Percentiles rank a stretch among this genome's conserved stretches.
These are phyloP conservation scores for Hypericum perforatum DNA, from an alignment of 345 rosid genomes.

Conservation along the genomic window DNA sequence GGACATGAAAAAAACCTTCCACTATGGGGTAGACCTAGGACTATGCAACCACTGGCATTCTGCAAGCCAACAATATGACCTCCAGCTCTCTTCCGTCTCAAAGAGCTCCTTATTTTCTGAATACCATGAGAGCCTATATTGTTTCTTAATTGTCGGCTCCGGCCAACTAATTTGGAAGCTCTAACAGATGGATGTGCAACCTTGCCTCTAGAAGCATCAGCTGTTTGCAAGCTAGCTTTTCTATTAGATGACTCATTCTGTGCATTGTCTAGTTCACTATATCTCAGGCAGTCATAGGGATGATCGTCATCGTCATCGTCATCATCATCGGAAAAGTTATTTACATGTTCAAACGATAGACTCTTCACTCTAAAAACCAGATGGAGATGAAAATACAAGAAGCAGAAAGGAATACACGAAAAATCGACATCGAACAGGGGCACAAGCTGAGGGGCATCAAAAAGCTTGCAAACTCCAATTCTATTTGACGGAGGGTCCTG, in stretches of 20 bases:
- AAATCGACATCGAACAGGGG: constrained; percentile 65
- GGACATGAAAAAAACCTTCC: constrained; percentile 39
- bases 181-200: constrained; percentile 34
- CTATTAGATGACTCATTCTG: constrained; percentile 9
- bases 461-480: constrained; percentile 60
- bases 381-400: constrained; percentile 41
- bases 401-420: constrained; percentile 56
- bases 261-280: constrained; percentile 17
- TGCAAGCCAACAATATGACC: constrained; percentile 32
- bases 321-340: constrained; percentile 23
- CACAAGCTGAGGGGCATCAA: constrained; percentile 22
- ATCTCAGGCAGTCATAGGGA: not conserved
- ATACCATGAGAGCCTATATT: constrained; percentile 45
- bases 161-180: constrained; percentile 37
- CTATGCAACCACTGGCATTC: constrained; percentile 43
- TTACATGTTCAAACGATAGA: constrained; percentile 33
- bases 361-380: constrained; percentile 21
- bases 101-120: constrained; percentile 67
- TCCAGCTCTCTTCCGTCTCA: constrained; percentile 56
- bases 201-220: constrained; percentile 21
- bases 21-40: constrained; percentile 46
- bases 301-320: constrained; percentile 11
- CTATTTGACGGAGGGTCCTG: constrained; percentile 42
- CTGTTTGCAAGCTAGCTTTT: constrained; percentile 9
- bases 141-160: constrained; percentile 36